Base-by-base conservation (phyloP, 108 stramenopile species). In the Conticribra guillardii region DNA sequence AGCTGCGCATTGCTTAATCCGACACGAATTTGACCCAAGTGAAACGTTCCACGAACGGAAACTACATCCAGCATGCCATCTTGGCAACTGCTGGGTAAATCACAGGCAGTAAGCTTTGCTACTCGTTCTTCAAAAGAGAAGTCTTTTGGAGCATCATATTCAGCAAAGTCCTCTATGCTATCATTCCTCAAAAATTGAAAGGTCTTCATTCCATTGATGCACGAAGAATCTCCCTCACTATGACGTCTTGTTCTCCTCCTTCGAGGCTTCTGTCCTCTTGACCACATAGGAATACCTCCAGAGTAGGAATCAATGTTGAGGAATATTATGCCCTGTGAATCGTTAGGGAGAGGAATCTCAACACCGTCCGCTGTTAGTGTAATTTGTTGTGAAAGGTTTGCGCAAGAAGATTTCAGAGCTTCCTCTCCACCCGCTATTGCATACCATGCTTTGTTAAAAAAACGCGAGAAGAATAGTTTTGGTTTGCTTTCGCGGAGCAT, bases 401-500 rank as follows among this genome's bases (percentile, higher is more conserved):
- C 71, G 48, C 76, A 82, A 23, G 79, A 68, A 26, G 67, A 67
- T 71, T 93, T 93, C 76, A 96, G 85, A 32, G 85, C 87, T 18
- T 96, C 96, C 67, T 96, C 93, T 27, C 91, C 93, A 18, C 96
- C 96, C 56, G 90, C 89, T 1, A 93, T 44, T 2, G 85, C 89
- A 79, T 96, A 96, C 93, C 93, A 96, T 22, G 82, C 81, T 64
- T 96, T 96, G 78, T 96, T 96, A 48, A 91, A 82, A 34, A 90
- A 65, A 17, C 94, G 76, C 1, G 91, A 93, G 60, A 94, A 91
- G 71, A 96, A 96, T 7, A 94, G 83, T 44, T 88, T 83, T 5
- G 95, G 92, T 37, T 65, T 81, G 62, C 72, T 85, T 52, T 94
- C 90, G 26, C 92, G 81, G 9, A 92, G 73, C 30, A 76, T 80